These are phyloP conservation scores for Claviceps paspali DNA, from an alignment of 2,329 filamentous ascomycete species.

Conservation along the genomic window DNA sequence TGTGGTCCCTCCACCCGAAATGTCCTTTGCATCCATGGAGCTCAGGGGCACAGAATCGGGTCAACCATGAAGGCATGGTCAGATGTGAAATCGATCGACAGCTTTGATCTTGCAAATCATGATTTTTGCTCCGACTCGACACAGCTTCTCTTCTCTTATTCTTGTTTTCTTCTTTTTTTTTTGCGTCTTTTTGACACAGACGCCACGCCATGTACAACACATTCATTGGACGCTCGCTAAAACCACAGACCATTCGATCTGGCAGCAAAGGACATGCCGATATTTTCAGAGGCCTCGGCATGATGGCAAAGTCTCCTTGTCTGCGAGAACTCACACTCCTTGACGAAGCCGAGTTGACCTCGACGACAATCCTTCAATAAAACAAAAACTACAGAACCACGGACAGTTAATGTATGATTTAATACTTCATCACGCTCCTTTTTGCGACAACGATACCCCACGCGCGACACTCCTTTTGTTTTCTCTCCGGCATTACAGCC, in stretches of 20 bases:
- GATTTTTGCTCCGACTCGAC: too few relatives aligned
- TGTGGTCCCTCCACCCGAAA: slow-evolving; percentile 11
- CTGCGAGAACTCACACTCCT: not conserved
- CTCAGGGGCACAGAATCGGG: slow-evolving; percentile 18
- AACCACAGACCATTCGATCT: slow-evolving; percentile 7
- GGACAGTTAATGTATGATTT: slow-evolving; percentile 16
- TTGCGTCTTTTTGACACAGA: slow-evolving; percentile 15
- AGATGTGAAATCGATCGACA: not conserved
- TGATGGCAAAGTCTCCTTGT: too few relatives aligned
- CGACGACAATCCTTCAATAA: slow-evolving; percentile 16
- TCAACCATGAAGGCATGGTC: not conserved
- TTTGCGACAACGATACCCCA: slow-evolving; percentile 17
- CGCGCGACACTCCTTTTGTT: slow-evolving; percentile 3
- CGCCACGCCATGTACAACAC: slow-evolving; percentile 21
- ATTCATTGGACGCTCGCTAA: slow-evolving; percentile 22
- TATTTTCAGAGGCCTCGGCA: too few relatives aligned
- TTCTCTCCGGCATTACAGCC: too few relatives aligned
- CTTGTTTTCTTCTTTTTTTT: not conserved
- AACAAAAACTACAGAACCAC: slow-evolving; percentile 4
- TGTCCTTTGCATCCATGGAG: not conserved
- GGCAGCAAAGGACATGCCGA: not conserved
- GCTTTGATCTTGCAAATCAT: too few relatives aligned
- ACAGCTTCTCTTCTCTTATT: too few relatives aligned
- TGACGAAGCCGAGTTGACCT: slow-evolving; percentile 14
- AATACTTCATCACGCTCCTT: slow-evolving; percentile 20